phyloP scores from a whole-genome alignment of 2,329 filamentous ascomycete genomes.

The Calonectria pauciramosa region DNA sequence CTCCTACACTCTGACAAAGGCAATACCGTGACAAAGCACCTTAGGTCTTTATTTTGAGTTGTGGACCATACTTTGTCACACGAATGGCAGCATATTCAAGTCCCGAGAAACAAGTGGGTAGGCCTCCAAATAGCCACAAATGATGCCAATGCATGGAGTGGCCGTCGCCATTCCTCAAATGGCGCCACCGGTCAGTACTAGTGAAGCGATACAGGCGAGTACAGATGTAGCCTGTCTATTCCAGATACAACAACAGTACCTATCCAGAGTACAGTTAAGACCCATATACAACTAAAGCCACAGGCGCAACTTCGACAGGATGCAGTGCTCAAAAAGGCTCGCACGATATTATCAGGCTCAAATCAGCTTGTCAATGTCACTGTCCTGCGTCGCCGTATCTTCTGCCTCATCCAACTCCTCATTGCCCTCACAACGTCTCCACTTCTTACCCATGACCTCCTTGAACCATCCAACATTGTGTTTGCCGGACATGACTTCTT shows the following conservation, averaged over 20 bases:
- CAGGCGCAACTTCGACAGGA: too few relatives aligned
- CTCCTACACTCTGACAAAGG: too few relatives aligned
- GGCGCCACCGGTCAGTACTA: neutral
- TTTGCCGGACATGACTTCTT: too few relatives aligned
- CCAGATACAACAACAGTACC: too few relatives aligned
- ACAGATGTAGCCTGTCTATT: too few relatives aligned
- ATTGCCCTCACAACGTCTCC: neutral
- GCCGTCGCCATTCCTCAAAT: neutral
- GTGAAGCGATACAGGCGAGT: too few relatives aligned
- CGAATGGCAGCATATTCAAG: neutral
- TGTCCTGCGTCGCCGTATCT: neutral
- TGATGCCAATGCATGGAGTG: neutral
- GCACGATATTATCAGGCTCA: neutral
- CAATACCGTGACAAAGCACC: too few relatives aligned
- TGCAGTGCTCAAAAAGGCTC: too few relatives aligned
- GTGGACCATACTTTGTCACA: neutral
- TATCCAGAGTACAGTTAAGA: too few relatives aligned
- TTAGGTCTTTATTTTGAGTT: neutral
- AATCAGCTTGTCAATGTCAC: neutral
- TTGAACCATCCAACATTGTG: too few relatives aligned
- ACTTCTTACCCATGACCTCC: too few relatives aligned
- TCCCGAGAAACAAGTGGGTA: neutral
- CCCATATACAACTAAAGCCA: too few relatives aligned
- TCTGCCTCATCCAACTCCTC: neutral
- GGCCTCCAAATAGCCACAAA: neutral